Evolutionary conservation across 2,329 filamentous ascomycete genomes (phyloP).

Genomic region (Zymoseptoria brevis): DNA sequence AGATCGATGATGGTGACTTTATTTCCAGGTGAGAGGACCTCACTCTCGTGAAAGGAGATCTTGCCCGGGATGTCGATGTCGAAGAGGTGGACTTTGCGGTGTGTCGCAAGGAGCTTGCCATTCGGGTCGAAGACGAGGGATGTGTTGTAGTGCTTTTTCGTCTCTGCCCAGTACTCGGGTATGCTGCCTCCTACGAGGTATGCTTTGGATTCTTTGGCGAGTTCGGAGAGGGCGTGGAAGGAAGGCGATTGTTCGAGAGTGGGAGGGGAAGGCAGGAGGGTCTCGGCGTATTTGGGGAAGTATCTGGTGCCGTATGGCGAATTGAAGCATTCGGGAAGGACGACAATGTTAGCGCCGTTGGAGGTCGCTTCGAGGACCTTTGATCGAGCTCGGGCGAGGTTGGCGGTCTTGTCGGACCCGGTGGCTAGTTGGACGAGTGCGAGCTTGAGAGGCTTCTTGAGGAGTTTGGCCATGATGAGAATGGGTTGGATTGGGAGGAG

Average conservation of each 20-base stretch:
- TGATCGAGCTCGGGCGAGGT: conserved; percentile 70
- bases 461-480: conserved; percentile 45
- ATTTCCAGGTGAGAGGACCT: conserved; percentile 78
- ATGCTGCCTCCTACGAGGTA: conserved; percentile 91
- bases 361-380: conserved; percentile 76
- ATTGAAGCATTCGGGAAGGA: conserved; percentile 98
- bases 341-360: conserved; percentile 73
- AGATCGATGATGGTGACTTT: conserved; percentile 78
- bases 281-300: conserved; percentile 89
- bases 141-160: conserved; percentile 82
- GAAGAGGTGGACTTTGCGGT: conserved; percentile 93
- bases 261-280: conserved; percentile 70
- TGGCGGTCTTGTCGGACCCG: conserved; percentile 67
- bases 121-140: conserved; percentile 71
- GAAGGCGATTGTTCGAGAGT: conserved; percentile 64
- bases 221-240: conserved; percentile 71
- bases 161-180: conserved; percentile 63
- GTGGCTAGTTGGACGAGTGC: conserved; percentile 75
- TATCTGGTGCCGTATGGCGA: conserved; percentile 87
- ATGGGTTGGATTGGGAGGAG: not conserved
- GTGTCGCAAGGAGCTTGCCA: conserved; percentile 73
- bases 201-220: conserved; percentile 68
- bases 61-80: conserved; percentile 96
- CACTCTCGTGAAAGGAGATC: conserved; percentile 84
- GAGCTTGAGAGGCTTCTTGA: conserved; percentile 71